Evolutionary conservation across 257 asterid genomes (phyloP).

Genomic region (Solanum sejunctum): DNA sequence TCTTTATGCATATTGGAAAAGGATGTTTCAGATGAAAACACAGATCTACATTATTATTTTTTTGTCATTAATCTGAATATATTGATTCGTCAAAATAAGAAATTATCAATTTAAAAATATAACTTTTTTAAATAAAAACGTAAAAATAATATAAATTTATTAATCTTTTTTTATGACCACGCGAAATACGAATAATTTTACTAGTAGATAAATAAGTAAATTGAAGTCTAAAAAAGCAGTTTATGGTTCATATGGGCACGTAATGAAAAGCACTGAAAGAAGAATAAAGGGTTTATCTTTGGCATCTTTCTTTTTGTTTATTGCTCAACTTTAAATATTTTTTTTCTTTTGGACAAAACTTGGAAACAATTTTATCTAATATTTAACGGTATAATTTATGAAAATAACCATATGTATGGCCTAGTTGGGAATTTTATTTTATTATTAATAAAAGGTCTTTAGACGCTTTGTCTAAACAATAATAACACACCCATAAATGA

Average conservation of each 20-base stretch:
- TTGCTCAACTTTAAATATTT: constrained; percentile 13
- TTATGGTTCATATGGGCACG: neutral
- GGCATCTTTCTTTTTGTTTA: constrained; percentile 29
- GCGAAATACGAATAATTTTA: neutral
- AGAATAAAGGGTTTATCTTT: constrained; percentile 26
- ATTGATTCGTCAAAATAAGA: too few relatives aligned
- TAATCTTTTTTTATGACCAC: neutral
- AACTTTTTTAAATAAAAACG: too few relatives aligned
- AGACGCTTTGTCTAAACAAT: too few relatives aligned
- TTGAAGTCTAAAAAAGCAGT: neutral
- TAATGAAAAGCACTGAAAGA: neutral
- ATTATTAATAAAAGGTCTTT: too few relatives aligned
- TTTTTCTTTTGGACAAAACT: neutral
- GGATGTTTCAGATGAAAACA: too few relatives aligned
- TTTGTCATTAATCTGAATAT: too few relatives aligned
- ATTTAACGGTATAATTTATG: neutral
- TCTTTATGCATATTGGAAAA: neutral
- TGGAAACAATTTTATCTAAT: neutral
- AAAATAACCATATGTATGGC: neutral
- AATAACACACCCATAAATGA: too few relatives aligned
- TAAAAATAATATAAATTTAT: too few relatives aligned
- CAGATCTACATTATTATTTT: too few relatives aligned
- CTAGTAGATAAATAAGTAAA: neutral
- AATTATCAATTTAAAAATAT: too few relatives aligned
- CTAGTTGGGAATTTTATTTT: too few relatives aligned